Evolutionary conservation across 2,329 filamentous ascomycete genomes (phyloP).

Genomic region (Diaporthe citriasiana): DNA sequence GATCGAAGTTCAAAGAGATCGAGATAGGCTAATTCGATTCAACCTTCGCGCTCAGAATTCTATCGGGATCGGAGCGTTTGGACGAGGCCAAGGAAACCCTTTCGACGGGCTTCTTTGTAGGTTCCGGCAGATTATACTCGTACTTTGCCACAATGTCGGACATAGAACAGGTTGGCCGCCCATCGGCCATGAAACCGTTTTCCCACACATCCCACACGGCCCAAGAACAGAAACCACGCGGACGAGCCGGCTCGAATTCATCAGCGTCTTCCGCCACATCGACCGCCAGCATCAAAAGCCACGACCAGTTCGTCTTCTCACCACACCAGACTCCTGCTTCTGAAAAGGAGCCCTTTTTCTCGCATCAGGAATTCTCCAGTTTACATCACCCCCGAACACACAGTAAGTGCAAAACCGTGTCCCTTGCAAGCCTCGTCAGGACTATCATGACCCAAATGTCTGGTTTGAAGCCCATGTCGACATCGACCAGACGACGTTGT

Average conservation of each 20-base stretch:
- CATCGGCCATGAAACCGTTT: slow-evolving; percentile 56
- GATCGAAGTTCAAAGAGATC: slow-evolving; percentile 5
- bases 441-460: background rate
- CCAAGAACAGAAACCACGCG: slow-evolving; percentile 29
- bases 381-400: background rate
- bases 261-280: slow-evolving; percentile 57
- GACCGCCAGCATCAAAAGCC: slow-evolving; percentile 46
- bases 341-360: slow-evolving; percentile 43
- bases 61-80: slow-evolving; percentile 1
- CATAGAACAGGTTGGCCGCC: slow-evolving; percentile 9
- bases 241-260: slow-evolving; percentile 57
- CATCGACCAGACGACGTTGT: background rate
- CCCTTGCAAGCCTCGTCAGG: background rate
- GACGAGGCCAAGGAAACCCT: background rate
- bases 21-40: slow-evolving; percentile 11
- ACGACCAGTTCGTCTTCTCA: slow-evolving; percentile 55
- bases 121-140: background rate
- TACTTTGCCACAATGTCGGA: slow-evolving; percentile 31
- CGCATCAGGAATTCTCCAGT: slow-evolving; percentile 29
- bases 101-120: background rate
- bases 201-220: slow-evolving; percentile 9
- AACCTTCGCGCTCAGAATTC: background rate
- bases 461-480: background rate
- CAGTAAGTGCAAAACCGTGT: slow-evolving; percentile 8
- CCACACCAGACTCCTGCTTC: slow-evolving; percentile 51